These are phyloP conservation scores for Pseudogymnoascus sp. DNA, from an alignment of 2,329 filamentous ascomycete genomes.

Conservation along the genomic window DNA sequence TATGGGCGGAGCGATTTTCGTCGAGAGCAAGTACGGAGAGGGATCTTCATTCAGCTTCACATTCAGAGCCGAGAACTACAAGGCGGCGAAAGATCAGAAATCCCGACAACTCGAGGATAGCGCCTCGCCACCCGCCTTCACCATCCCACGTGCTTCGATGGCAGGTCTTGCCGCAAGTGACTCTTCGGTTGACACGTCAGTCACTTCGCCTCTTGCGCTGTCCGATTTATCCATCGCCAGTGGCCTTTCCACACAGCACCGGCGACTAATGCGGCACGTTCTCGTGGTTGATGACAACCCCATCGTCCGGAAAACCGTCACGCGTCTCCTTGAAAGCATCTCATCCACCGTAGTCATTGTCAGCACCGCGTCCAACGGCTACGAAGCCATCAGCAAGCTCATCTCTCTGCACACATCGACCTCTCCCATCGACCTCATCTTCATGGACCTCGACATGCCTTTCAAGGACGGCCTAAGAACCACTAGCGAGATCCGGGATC, in stretches of 20 bases:
- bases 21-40: slow-evolving; percentile 58
- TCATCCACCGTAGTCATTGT: slow-evolving; percentile 32
- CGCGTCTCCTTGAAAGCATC: slow-evolving; percentile 41
- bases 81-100: slow-evolving; percentile 21
- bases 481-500: not conserved
- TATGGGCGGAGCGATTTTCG: slow-evolving; percentile 71
- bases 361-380: slow-evolving; percentile 42
- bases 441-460: slow-evolving; percentile 75
- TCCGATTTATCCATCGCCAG: not conserved
- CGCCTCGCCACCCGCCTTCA: not conserved
- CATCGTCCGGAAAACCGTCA: slow-evolving; percentile 50
- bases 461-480: not conserved
- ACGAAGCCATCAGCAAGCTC: slow-evolving; percentile 45
- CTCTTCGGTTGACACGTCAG: not conserved
- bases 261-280: slow-evolving; percentile 26
- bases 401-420: slow-evolving; percentile 24
- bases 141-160: not conserved
- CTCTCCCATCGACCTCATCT: slow-evolving; percentile 37
- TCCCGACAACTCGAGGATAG: not conserved
- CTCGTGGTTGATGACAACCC: slow-evolving; percentile 54
- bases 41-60: slow-evolving; percentile 72
- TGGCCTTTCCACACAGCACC: not conserved
- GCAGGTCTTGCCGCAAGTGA: not conserved
- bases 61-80: slow-evolving; percentile 43
- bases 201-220: not conserved